Percentiles rank a stretch among this genome's conserved stretches.
Evolutionary conservation across 1,284 basidiomycete genomes (phyloP).

Genomic region (Boletus smithii): DNA sequence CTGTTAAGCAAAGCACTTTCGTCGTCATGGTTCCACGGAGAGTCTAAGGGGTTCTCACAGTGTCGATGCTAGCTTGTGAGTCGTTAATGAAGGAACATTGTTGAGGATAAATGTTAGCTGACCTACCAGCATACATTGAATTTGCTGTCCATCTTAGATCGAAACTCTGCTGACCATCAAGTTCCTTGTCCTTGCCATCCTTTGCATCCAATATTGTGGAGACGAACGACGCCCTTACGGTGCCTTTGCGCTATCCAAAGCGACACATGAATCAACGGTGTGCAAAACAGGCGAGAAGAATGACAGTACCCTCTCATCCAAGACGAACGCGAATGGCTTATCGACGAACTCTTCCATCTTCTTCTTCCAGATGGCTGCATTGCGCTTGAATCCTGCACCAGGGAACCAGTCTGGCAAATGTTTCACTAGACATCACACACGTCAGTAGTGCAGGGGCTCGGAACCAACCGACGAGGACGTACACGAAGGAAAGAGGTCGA

Average conservation of each 20-base stretch:
- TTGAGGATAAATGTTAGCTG: background rate
- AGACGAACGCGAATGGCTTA: constrained; percentile 57
- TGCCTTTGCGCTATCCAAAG: constrained; percentile 46
- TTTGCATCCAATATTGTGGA: constrained; percentile 51
- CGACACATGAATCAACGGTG: background rate
- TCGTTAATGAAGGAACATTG: background rate
- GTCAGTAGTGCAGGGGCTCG: constrained; percentile 8
- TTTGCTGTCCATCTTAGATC: constrained; percentile 71
- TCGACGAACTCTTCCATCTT: constrained; percentile 67
- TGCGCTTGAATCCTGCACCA: constrained; percentile 47
- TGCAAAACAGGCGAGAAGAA: background rate
- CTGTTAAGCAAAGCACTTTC: constrained; percentile 26
- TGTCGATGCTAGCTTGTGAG: constrained; percentile 50
- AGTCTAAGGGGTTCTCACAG: constrained; percentile 38
- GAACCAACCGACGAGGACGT: constrained; percentile 11
- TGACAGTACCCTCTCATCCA: constrained; percentile 48
- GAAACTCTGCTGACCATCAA: constrained; percentile 45
- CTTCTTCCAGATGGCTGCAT: constrained; percentile 60
- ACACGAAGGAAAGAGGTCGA: constrained; percentile 56
- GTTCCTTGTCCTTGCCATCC: constrained; percentile 20
- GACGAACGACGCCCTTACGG: constrained; percentile 55
- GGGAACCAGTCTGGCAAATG: constrained; percentile 46
- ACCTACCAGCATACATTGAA: constrained; percentile 59
- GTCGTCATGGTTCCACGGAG: background rate
- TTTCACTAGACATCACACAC: constrained; percentile 27